Percentiles rank a stretch among this genome's conserved stretches.
These are phyloP conservation scores for Termitomyces sp. DNA, from an alignment of 768 basidiomycete species.

Conservation along the genomic window DNA sequence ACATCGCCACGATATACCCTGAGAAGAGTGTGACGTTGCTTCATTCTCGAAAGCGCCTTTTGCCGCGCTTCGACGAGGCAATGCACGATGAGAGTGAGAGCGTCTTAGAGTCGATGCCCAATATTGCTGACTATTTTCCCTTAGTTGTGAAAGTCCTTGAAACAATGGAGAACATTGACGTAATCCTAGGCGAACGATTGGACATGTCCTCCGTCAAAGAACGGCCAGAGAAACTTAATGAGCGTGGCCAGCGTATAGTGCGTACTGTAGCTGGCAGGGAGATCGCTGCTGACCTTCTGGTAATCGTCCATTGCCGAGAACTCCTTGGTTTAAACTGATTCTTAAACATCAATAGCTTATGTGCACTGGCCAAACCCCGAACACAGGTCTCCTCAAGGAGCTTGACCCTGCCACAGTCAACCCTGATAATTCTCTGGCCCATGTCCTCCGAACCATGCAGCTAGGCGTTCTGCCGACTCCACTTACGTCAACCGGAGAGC, in stretches of 20 bases:
- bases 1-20: slow-evolving; percentile 54
- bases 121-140: background rate
- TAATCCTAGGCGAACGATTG: slow-evolving; percentile 52
- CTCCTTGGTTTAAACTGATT: no score
- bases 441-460: slow-evolving; percentile 51
- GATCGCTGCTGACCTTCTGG: slow-evolving; percentile 50
- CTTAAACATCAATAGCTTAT: slow-evolving; percentile 36
- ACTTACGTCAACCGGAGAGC: background rate
- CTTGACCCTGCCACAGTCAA: slow-evolving; percentile 41
- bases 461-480: slow-evolving; percentile 28
- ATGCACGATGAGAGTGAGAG: slow-evolving; percentile 4
- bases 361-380: slow-evolving; percentile 62
- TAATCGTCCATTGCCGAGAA: no score
- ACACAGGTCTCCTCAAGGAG: slow-evolving; percentile 41
- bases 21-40: slow-evolving; percentile 51
- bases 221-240: slow-evolving; percentile 23
- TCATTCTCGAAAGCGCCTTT: slow-evolving; percentile 46
- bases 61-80: slow-evolving; percentile 3
- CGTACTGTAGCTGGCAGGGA: slow-evolving; percentile 46
- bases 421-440: slow-evolving; percentile 32
- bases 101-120: background rate
- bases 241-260: slow-evolving; percentile 29
- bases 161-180: slow-evolving; percentile 34
- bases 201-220: slow-evolving; percentile 39
- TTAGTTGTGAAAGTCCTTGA: slow-evolving; percentile 36